Base-by-base conservation (phyloP, 805 yeast species). In the Torulaspora quercuum region DNA sequence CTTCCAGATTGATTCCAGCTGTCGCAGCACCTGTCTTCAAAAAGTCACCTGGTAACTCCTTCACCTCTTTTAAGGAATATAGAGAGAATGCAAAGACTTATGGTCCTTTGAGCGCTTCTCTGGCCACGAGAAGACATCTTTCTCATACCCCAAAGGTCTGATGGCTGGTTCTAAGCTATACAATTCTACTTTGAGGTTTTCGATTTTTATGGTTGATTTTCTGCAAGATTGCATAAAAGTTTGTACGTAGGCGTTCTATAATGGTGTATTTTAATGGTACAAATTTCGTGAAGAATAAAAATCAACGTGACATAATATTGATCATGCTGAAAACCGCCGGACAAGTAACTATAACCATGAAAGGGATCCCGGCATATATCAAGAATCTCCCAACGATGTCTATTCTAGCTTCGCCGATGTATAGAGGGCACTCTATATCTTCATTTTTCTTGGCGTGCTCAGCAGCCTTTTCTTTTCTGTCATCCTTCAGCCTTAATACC, bases 311-410 rank as follows among this genome's bases (percentile, higher is more conserved):
- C 37, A 33, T 38, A 16, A 42, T 33, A 15, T 33, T 25, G 10
- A 50, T 28, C 1, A 33, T 9, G 6, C 24, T 29, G 34, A 53
- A 53, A 2, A 49, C 36, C 4, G 49, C 19, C 0, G 68, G 63
- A 33, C 66, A 61, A 1, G 53, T 53, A 4, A 63, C 25, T 4
- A 73, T 59, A 0, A 83, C 81, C 20, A 73, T 60, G 17, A 68
- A 50, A 0, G 92, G 73, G 18, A 90, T 76, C 0, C 97, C 97
- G 1, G 84, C 80, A 61, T 90, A 90, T 1, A 88, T 83, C 11
- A 82, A 61, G 44, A 84, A 65, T 50, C 95, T 71, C 7, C 92
- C 88, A 20, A 85, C 61, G 3, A 86, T 82, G 44, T 82, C 90
- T 19, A 82, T 79, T 39, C 79, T 88, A 48, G 81, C 80, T 32